phyloP scores from a whole-genome alignment of 345 rosid species.

The Camelina neglecta region DNA sequence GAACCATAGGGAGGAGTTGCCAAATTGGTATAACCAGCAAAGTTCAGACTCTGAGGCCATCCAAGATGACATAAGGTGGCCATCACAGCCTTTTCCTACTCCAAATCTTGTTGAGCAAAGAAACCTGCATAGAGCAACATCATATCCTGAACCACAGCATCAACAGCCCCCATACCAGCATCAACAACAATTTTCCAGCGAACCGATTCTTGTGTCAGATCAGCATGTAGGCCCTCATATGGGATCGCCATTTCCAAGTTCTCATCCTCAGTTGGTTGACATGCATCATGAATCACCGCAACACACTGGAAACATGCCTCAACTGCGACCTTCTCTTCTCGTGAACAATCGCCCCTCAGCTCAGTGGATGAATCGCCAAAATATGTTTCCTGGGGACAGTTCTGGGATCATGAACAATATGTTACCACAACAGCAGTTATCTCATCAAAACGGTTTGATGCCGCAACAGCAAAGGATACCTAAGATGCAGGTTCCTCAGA shows the following conservation, averaged over 20 bases:
- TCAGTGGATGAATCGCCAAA: conserved; percentile 68
- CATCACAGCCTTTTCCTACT: conserved; percentile 69
- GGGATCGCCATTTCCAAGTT: conserved; percentile 60
- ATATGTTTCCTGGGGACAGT: conserved; percentile 66
- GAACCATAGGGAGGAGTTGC: conserved; percentile 67
- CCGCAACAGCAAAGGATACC: conserved; percentile 45
- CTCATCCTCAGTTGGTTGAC: conserved; percentile 61
- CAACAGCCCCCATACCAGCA: conserved; percentile 54
- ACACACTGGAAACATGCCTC: conserved; percentile 62
- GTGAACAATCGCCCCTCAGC: conserved; percentile 56
- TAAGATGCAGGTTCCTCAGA: conserved; percentile 64
- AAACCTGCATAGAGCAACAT: conserved; percentile 65
- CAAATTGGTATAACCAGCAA: conserved; percentile 64
- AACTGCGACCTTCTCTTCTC: conserved; percentile 57
- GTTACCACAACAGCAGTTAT: conserved; percentile 56
- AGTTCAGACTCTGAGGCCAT: conserved; percentile 53
- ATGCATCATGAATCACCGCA: conserved; percentile 64
- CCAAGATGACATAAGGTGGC: conserved; percentile 67
- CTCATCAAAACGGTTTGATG: conserved; percentile 79
- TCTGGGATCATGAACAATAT: conserved; percentile 58
- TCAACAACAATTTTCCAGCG: conserved; percentile 70
- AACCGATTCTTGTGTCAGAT: conserved; percentile 74
- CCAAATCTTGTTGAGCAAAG: conserved; percentile 55
- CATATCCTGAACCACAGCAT: conserved; percentile 81
- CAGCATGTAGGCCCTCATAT: conserved; percentile 57